Evolutionary conservation across 805 yeast species (phyloP), one percentile per base, ranked within the genome.

Genomic region (Cyberlindnera sargentensis): DNA sequence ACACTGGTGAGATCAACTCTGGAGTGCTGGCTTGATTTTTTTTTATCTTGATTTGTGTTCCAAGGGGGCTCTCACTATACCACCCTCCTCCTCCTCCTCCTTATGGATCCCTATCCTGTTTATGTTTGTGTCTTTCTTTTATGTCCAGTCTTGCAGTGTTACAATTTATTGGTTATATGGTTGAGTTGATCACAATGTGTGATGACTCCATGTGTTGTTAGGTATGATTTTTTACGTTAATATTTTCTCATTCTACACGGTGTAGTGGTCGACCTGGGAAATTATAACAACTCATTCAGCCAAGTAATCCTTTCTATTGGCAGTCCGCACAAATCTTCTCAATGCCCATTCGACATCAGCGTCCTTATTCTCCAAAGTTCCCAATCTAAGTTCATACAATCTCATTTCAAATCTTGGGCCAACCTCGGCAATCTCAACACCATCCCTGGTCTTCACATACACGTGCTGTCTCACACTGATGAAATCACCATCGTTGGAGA

Each of bases 321-420:
- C 98, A 27, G 99, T 93, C 61, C 99, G 78, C 38, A 89, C 87
- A 56, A 90, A 93, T 56, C 97, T 80, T 64, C 95, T 78, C 55
- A 86, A 70, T 69, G 86, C 85, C 98, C 98, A 93, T 63, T 93
- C 99, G n/a, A 87, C 79, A 58, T 93, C 99, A 8, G 97, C 96
- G 63, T 93, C 97, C 67, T 86, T 86, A 62, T 91, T 89, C 54
- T 93, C 99, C 49, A 91, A 65, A 36, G 96, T 87, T 3, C 99
- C 97, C 52, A 93, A 71, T 57, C 82, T 76, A 51, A 93, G 68
- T 63, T 91, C 97, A 62, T 80, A 93, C 51, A 93, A 68, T 61
- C 89, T 78, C 98, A 93, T 90, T 65, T 93, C 99, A 56, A 93
- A 93, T 49, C 99, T 72, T n/a, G 99, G 99, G 0, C 99, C 99